These are phyloP conservation scores for Lipomyces anomalus DNA, from an alignment of 805 yeast genomes.

Conservation along the genomic window DNA sequence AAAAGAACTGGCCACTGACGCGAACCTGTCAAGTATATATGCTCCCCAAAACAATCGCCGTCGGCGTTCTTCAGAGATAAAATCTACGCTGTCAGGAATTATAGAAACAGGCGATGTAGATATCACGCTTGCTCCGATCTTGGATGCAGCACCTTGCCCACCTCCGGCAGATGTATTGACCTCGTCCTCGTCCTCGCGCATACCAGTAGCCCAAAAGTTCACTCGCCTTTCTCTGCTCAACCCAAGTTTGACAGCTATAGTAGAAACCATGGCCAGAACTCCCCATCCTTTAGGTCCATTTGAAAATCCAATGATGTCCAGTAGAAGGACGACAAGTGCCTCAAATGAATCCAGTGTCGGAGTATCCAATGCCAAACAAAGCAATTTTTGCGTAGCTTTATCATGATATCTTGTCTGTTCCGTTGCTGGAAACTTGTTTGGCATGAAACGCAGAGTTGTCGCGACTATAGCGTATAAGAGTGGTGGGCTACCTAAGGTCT, in stretches of 20 bases:
- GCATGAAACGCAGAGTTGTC: slow-evolving; percentile 23
- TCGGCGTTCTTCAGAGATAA: slow-evolving; percentile 19
- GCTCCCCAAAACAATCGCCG: slow-evolving; percentile 29
- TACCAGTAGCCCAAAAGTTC: no score
- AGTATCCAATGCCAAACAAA: slow-evolving; percentile 23
- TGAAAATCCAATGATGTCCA: slow-evolving; percentile 28
- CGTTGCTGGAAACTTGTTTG: slow-evolving; percentile 9
- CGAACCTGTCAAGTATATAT: slow-evolving; percentile 25
- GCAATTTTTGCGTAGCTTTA: slow-evolving; percentile 23
- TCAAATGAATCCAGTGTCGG: slow-evolving; percentile 26
- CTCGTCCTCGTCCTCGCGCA: no score
- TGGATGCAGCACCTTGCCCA: no score
- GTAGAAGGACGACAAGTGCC: slow-evolving; percentile 26
- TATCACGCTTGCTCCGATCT: no score
- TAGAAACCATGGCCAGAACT: slow-evolving; percentile 26
- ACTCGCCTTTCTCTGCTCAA: slow-evolving; percentile 12
- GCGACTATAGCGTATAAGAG: slow-evolving; percentile 24
- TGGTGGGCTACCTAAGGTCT: no score
- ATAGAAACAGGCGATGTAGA: slow-evolving; percentile 11
- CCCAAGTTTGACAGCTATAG: slow-evolving; percentile 23
- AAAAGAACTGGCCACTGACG: slow-evolving; percentile 27
- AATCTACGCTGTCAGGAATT: slow-evolving; percentile 11
- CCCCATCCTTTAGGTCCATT: slow-evolving; percentile 31
- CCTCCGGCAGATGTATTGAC: no score
- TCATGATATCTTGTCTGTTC: slow-evolving; percentile 17